phyloP scores from a whole-genome alignment of 768 basidiomycete species.

The Tulasnella sp. region DNA sequence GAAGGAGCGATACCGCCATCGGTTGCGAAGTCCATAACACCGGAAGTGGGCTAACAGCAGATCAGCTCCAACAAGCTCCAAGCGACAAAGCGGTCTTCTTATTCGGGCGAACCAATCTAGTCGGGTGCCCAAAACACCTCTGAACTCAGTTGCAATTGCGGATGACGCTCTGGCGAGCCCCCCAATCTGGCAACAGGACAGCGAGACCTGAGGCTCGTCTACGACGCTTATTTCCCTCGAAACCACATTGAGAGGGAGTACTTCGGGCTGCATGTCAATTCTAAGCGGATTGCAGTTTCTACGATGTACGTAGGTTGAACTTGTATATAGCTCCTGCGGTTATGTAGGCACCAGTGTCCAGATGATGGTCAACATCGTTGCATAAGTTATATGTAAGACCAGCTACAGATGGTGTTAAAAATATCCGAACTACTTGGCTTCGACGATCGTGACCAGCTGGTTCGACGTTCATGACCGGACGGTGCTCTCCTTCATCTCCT shows the following conservation, averaged over 20 bases:
- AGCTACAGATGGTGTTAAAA: not conserved
- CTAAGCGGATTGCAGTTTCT: not conserved
- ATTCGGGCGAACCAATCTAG: not conserved
- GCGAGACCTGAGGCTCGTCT: too few relatives aligned
- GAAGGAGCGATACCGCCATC: slow-evolving; percentile 59
- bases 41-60: slow-evolving; percentile 8
- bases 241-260: too few relatives aligned
- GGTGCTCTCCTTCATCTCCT: not conserved
- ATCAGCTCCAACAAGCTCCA: too few relatives aligned
- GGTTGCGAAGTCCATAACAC: slow-evolving; percentile 36
- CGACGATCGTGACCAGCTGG: not conserved
- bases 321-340: too few relatives aligned
- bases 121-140: not conserved
- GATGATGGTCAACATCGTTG: not conserved
- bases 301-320: too few relatives aligned
- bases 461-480: not conserved
- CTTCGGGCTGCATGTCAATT: not conserved
- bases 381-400: too few relatives aligned
- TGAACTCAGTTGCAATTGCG: too few relatives aligned
- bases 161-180: too few relatives aligned
- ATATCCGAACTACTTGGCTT: not conserved
- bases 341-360: not conserved
- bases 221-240: too few relatives aligned
- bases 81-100: not conserved
- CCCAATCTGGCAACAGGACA: not conserved